Percentiles rank a stretch among this genome's conserved stretches.
These are phyloP conservation scores for Bromus sterilis DNA, from an alignment of 176 grass and related monocot genomes.

Conservation along the genomic window DNA sequence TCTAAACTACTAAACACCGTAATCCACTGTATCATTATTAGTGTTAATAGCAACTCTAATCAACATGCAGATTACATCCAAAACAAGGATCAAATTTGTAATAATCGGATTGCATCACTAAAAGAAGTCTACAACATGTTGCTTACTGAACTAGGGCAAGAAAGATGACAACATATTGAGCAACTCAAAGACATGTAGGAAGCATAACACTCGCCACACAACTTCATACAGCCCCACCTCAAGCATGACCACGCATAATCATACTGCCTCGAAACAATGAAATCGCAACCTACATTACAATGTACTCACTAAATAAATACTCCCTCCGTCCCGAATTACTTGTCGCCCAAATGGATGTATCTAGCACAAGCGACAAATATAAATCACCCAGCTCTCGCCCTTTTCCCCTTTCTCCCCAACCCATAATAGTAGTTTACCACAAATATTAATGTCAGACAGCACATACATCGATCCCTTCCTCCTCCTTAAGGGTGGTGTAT, in stretches of 20 bases:
- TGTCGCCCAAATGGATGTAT: no score
- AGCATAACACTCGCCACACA: no score
- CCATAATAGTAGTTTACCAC: background rate
- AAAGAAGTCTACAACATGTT: background rate
- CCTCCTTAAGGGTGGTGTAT: background rate
- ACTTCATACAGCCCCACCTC: no score
- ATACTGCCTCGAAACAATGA: background rate
- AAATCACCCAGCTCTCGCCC: background rate
- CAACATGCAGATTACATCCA: background rate
- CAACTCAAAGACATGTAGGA: background rate
- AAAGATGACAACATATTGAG: background rate
- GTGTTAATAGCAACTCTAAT: background rate
- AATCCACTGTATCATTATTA: background rate
- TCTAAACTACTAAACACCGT: background rate
- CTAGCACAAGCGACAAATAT: no score
- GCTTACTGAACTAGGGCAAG: background rate
- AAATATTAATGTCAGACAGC: background rate
- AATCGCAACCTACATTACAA: background rate
- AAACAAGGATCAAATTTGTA: background rate
- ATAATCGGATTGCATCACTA: background rate
- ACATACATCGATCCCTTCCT: background rate
- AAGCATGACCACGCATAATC: no score
- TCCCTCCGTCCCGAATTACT: no score
- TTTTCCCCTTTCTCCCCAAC: background rate
- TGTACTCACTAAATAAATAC: background rate